Conservation (phyloP, 768 basidiomycete genomes). For the Tubosaeta sp. region DNA sequence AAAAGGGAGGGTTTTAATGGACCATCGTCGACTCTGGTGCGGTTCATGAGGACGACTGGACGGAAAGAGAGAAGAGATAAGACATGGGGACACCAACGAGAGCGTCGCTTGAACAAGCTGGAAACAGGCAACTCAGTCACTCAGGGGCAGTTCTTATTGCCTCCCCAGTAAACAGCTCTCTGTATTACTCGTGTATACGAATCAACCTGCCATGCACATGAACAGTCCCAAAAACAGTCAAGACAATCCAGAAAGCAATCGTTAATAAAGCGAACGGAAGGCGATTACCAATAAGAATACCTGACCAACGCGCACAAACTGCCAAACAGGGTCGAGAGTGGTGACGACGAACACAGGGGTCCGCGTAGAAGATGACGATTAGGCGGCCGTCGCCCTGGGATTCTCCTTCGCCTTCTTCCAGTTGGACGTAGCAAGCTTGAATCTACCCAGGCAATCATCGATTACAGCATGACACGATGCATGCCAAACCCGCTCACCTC, state of each 20-base stretch:
- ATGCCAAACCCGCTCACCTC: conserved; percentile 40
- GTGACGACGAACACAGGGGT: conserved; percentile 4
- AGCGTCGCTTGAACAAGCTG: conserved; percentile 22
- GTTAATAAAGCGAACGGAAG: conserved; percentile 19
- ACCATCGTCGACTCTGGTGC: conserved; percentile 39
- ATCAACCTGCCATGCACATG: neutral
- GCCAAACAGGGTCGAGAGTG: conserved; percentile 13
- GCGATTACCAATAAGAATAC: conserved; percentile 33
- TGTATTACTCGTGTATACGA: neutral
- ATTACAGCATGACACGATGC: neutral
- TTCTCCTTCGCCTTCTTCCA: conserved; percentile 77
- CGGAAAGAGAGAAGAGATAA: conserved; percentile 21
- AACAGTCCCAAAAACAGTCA: conserved; percentile 1
- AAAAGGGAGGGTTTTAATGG: conserved; percentile 9
- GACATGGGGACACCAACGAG: conserved; percentile 4
- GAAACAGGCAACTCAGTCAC: conserved; percentile 13
- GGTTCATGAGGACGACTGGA: conserved; percentile 35
- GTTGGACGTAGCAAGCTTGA: conserved; percentile 70
- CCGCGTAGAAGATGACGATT: conserved; percentile 11
- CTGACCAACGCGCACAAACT: conserved; percentile 10
- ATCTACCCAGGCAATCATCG: conserved; percentile 35
- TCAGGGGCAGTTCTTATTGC: conserved; percentile 20
- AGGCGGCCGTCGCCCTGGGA: conserved; percentile 37
- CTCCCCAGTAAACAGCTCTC: neutral
- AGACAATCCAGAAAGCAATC: conserved; percentile 6